These are phyloP conservation scores for Brasilioporus rufonigricans DNA, from an alignment of 768 basidiomycete species.

Conservation along the genomic window DNA sequence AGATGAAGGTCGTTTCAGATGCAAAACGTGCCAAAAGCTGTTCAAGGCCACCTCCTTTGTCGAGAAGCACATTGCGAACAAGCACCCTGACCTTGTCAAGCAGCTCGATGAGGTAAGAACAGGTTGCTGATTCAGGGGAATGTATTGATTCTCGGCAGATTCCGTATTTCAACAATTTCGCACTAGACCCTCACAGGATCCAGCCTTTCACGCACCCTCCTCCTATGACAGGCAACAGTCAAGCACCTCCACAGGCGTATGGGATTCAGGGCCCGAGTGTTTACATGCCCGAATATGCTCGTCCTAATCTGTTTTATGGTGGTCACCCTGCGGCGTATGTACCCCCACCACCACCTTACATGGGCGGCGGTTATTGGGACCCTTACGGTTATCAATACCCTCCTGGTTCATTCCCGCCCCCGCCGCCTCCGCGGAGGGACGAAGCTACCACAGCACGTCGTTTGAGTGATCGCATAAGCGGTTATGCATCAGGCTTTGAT, in stretches of 20 bases:
- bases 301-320: constrained; percentile 40
- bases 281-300: constrained; percentile 47
- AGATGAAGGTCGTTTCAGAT: constrained; percentile 95
- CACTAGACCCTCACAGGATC: constrained; percentile 91
- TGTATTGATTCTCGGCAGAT: constrained; percentile 47
- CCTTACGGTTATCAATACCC: constrained; percentile 43
- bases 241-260: constrained; percentile 83
- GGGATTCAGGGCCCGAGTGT: constrained; percentile 65
- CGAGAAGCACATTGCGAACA: constrained; percentile 95
- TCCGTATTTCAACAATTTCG: constrained; percentile 93
- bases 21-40: constrained; percentile 94
- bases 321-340: constrained; percentile 34
- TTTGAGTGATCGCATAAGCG: constrained; percentile 79
- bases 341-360: constrained; percentile 38
- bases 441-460: constrained; percentile 58
- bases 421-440: constrained; percentile 50
- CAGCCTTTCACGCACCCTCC: constrained; percentile 84
- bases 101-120: constrained; percentile 75
- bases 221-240: constrained; percentile 58
- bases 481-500: constrained; percentile 56
- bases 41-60: constrained; percentile 98
- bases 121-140: constrained; percentile 6
- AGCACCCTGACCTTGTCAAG: constrained; percentile 85
- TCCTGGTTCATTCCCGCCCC: constrained; percentile 35
- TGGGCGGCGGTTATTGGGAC: constrained; percentile 44